Percentiles rank a stretch among this genome's conserved stretches.
Evolutionary conservation across 140 eudicot genomes (phyloP).

Genomic region (Cichorium intybus): DNA sequence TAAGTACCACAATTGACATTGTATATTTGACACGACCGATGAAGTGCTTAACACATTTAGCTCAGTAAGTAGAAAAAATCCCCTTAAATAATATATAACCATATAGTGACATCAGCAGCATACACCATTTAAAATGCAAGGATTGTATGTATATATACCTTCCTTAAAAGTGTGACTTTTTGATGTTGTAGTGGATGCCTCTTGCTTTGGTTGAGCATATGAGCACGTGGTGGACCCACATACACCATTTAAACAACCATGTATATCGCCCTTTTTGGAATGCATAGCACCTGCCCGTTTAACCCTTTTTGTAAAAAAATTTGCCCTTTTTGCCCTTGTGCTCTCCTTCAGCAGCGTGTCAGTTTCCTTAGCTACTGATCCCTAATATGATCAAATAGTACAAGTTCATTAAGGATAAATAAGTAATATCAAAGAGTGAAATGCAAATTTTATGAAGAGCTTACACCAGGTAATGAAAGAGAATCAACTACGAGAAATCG

Average conservation of each 20-base stretch:
- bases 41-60: background rate
- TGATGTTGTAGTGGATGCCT: constrained; percentile 69
- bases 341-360: constrained; percentile 42
- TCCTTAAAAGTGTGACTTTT: constrained; percentile 49
- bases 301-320: constrained; percentile 45
- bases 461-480: constrained; percentile 64
- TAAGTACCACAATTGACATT: too few relatives aligned
- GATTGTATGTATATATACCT: constrained; percentile 36
- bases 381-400: constrained; percentile 33
- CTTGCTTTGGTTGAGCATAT: constrained; percentile 61
- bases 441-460: constrained; percentile 1
- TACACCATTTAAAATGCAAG: background rate
- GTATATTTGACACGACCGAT: too few relatives aligned
- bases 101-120: background rate
- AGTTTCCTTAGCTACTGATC: constrained; percentile 40
- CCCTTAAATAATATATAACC: too few relatives aligned
- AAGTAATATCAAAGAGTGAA: background rate
- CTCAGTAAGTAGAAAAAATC: background rate
- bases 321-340: constrained; percentile 40
- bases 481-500: constrained; percentile 58
- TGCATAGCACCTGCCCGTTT: constrained; percentile 36
- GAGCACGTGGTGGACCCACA: constrained; percentile 47
- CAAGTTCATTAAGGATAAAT: background rate
- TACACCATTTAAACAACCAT: too few relatives aligned
- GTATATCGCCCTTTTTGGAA: constrained; percentile 57